Conservation (phyloP, 23 red algal genomes). For the Pyropia yezoensis region DNA sequence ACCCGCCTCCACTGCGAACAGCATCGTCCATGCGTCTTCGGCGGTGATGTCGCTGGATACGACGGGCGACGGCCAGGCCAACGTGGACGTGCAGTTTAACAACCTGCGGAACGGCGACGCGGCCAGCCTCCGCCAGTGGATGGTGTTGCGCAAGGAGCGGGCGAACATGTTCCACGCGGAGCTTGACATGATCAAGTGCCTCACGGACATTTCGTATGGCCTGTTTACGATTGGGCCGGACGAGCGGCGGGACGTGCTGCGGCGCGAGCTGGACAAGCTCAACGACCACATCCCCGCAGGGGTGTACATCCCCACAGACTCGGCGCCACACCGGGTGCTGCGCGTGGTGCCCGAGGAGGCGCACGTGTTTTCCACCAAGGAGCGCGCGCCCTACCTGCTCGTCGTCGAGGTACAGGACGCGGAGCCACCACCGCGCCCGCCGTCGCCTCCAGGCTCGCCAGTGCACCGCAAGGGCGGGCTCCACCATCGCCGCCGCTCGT, state of each 20-base stretch:
- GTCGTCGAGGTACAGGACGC: conserved; percentile 77
- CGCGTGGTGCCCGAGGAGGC: conserved; percentile 72
- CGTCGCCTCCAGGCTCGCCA: conserved; percentile 1
- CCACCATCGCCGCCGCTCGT: background rate
- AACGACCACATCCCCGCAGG: conserved; percentile 61
- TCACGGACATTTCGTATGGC: conserved; percentile 79
- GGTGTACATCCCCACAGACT: conserved; percentile 68
- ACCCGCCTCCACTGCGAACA: no score
- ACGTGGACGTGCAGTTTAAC: conserved; percentile 41
- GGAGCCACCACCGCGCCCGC: conserved; percentile 5
- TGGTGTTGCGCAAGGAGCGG: conserved; percentile 37
- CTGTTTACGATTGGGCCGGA: conserved; percentile 55
- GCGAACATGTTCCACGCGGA: conserved; percentile 92
- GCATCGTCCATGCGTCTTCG: no score
- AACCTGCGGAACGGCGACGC: conserved; percentile 25
- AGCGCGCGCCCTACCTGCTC: conserved; percentile 79
- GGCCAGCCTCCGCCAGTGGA: conserved; percentile 41
- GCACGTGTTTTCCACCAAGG: conserved; percentile 85
- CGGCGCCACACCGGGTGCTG: conserved; percentile 59
- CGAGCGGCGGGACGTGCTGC: conserved; percentile 51
- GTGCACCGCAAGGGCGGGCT: conserved; percentile 14
- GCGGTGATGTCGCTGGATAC: conserved; percentile 26
- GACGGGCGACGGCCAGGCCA: conserved; percentile 34
- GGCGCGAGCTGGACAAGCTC: conserved; percentile 68
- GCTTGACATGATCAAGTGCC: conserved; percentile 91